phyloP scores from a whole-genome alignment of 257 asterid species.

The Osmanthus fragrans region DNA sequence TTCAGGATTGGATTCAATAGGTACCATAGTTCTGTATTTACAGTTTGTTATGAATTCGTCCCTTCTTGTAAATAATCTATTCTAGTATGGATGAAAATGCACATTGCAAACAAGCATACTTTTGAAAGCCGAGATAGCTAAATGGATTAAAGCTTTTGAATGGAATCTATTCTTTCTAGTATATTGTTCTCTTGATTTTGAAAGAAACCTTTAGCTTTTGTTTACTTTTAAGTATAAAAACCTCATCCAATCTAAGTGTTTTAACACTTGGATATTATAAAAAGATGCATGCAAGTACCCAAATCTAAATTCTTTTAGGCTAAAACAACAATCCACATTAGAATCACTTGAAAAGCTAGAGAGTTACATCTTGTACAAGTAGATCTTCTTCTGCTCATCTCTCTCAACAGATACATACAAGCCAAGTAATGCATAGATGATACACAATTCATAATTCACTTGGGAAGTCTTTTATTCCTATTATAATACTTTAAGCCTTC shows the following conservation, averaged over 20 bases:
- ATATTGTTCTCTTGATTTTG: background rate
- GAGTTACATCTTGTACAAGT: background rate
- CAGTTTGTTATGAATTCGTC: background rate
- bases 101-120: background rate
- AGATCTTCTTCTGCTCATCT: background rate
- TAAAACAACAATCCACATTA: too few species aligned
- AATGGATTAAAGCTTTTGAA: background rate
- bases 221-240: background rate
- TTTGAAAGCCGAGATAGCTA: background rate
- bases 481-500: background rate
- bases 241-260: background rate
- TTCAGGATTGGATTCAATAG: conserved; percentile 21
- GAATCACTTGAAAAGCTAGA: background rate
- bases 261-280: background rate
- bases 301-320: background rate
- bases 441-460: background rate
- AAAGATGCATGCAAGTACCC: background rate
- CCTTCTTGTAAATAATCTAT: conserved; percentile 13
- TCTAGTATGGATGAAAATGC: background rate
- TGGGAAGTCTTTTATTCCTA: background rate
- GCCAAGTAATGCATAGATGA: background rate
- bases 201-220: background rate
- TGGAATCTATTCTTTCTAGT: background rate
- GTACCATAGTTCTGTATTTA: conserved; percentile 9
- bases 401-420: background rate